Evolutionary conservation across 345 rosid species (phyloP).

Genomic region (Kernera saxatilis): DNA sequence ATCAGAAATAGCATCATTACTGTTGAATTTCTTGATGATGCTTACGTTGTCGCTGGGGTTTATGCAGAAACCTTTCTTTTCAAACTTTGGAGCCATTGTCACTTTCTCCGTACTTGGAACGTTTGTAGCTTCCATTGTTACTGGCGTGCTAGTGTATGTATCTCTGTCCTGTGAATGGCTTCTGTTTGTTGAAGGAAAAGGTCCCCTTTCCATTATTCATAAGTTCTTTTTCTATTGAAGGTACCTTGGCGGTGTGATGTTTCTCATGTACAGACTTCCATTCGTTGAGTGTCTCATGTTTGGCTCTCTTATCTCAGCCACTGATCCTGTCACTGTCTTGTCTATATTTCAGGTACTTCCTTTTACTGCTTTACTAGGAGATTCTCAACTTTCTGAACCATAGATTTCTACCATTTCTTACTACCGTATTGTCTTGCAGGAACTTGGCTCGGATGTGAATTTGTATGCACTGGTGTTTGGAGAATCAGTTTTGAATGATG

Average conservation of each 20-base stretch:
- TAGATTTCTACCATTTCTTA: background rate
- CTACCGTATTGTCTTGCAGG: constrained; percentile 43
- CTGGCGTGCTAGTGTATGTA: constrained; percentile 88
- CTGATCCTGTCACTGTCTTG: constrained; percentile 97
- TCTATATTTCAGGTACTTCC: constrained; percentile 87
- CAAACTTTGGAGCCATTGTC: constrained; percentile 96
- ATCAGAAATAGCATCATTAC: background rate
- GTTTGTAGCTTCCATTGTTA: constrained; percentile 75
- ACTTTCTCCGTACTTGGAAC: constrained; percentile 90
- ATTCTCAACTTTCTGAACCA: background rate
- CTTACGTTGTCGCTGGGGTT: constrained; percentile 14
- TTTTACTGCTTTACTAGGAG: background rate
- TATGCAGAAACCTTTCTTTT: constrained; percentile 89
- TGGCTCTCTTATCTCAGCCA: constrained; percentile 98
- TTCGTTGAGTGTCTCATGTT: constrained; percentile 95
- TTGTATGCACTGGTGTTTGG: constrained; percentile 97
- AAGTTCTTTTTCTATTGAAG: constrained; percentile 35
- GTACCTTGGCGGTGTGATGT: constrained; percentile 82
- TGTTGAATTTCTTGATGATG: background rate
- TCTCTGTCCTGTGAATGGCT: constrained; percentile 8
- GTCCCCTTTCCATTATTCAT: background rate
- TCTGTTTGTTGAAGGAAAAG: background rate
- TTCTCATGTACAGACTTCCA: constrained; percentile 86
- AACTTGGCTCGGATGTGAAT: constrained; percentile 91
- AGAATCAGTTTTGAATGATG: constrained; percentile 97